A percentile compares a stretch with the other conserved stretches of the same genome.
These are phyloP conservation scores for Candida sithepensis DNA, from an alignment of 805 yeast species.

Conservation along the genomic window DNA sequence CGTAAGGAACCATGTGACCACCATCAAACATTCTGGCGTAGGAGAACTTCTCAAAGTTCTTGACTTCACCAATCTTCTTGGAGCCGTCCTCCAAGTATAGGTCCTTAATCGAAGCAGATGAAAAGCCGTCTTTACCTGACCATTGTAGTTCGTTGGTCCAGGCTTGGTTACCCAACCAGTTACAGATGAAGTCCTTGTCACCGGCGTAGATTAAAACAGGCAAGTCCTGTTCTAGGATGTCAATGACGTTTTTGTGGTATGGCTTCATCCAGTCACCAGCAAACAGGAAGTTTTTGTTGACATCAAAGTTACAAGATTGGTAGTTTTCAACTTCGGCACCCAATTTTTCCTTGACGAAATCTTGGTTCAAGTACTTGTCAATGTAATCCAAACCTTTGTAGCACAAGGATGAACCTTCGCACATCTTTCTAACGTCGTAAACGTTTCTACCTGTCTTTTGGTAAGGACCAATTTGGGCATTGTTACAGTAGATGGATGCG, in stretches of 20 bases:
- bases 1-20: conserved; percentile 92
- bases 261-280: conserved; percentile 69
- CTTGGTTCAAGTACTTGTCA: conserved; percentile 50
- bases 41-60: conserved; percentile 66
- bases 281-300: conserved; percentile 45
- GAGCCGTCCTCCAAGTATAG: conserved; percentile 31
- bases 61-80: conserved; percentile 69
- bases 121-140: conserved; percentile 40
- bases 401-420: conserved; percentile 51
- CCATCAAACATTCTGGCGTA: conserved; percentile 77
- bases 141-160: conserved; percentile 73
- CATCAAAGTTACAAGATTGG: conserved; percentile 48
- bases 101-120: conserved; percentile 24
- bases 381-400: conserved; percentile 48
- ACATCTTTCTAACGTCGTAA: conserved; percentile 56
- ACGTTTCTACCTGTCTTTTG: conserved; percentile 59
- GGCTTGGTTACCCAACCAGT: conserved; percentile 87
- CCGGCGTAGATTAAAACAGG: conserved; percentile 93
- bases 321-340: conserved; percentile 54
- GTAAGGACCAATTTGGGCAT: conserved; percentile 56
- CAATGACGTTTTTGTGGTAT: conserved; percentile 53
- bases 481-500: conserved; percentile 60
- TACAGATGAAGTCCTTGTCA: conserved; percentile 88
- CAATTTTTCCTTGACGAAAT: conserved; percentile 48
- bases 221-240: conserved; percentile 58